Conservation (phyloP, 176 grass and related monocot genomes). For the maize (Zea mays) region Zm-B73-REFERENCE-NAM-5.0 NC_050104.1:98476001-98476500, state of each 20-base stretch:
- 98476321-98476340: conserved; percentile 45
- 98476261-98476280: conserved; percentile 48
- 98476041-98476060: neutral
- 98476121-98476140: neutral
- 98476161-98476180: too few relatives aligned
- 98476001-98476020: neutral
- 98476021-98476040: neutral
- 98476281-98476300: conserved; percentile 55
- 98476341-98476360: conserved; percentile 96
- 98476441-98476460: conserved; percentile 72
- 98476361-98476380: conserved; percentile 80
- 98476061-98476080: neutral
- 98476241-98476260: conserved; percentile 22
- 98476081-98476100: neutral
- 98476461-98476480: conserved; percentile 54
- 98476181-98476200: too few relatives aligned
- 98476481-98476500: conserved; percentile 37
- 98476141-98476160: too few relatives aligned
- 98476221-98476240: neutral
- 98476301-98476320: conserved; percentile 5
- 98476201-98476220: neutral
- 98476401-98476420: conserved; percentile 33
- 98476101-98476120: neutral
- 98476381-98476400: conserved; percentile 37
- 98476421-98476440: conserved; percentile 13